phyloP scores from a whole-genome alignment of 2,329 filamentous ascomycete genomes.

The Elsinoe ampelina region DNA sequence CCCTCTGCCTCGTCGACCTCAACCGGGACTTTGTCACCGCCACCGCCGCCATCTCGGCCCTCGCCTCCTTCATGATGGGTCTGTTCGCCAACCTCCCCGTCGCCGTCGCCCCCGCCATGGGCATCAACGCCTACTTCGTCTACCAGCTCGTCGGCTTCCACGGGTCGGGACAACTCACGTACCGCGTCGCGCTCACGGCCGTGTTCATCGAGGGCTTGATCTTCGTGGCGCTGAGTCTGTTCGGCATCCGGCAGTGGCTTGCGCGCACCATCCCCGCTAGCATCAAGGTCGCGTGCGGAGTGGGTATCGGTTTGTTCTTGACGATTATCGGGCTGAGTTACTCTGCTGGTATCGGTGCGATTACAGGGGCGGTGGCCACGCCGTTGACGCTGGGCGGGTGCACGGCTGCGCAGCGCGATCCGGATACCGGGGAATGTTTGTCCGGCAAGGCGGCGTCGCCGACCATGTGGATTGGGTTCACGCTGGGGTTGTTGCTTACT shows the following conservation, averaged over 20 bases:
- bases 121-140: slow-evolving; percentile 79
- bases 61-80: slow-evolving; percentile 77
- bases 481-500: slow-evolving; percentile 73
- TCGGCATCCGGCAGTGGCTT: slow-evolving; percentile 81
- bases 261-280: slow-evolving; percentile 72
- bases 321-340: slow-evolving; percentile 70
- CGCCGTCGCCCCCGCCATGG: slow-evolving; percentile 65
- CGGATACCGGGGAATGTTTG: slow-evolving; percentile 50
- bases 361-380: slow-evolving; percentile 58
- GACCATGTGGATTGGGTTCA: slow-evolving; percentile 80
- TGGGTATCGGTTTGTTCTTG: slow-evolving; percentile 77
- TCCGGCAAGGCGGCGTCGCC: slow-evolving; percentile 71
- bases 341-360: slow-evolving; percentile 69
- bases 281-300: slow-evolving; percentile 79
- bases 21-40: slow-evolving; percentile 75
- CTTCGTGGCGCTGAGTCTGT: slow-evolving; percentile 68
- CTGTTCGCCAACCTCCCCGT: slow-evolving; percentile 57
- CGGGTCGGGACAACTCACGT: slow-evolving; percentile 64
- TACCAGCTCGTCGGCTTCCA: slow-evolving; percentile 72
- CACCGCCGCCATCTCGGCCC: slow-evolving; percentile 70
- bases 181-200: slow-evolving; percentile 67
- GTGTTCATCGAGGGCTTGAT: slow-evolving; percentile 85
- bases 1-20: slow-evolving; percentile 52
- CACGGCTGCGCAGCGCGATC: slow-evolving; percentile 35
- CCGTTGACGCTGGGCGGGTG: slow-evolving; percentile 72